Percentiles rank a stretch among this genome's conserved stretches.
Conservation (phyloP, 139 green algal species). For the Chlamydomonas eustigma region DNA sequence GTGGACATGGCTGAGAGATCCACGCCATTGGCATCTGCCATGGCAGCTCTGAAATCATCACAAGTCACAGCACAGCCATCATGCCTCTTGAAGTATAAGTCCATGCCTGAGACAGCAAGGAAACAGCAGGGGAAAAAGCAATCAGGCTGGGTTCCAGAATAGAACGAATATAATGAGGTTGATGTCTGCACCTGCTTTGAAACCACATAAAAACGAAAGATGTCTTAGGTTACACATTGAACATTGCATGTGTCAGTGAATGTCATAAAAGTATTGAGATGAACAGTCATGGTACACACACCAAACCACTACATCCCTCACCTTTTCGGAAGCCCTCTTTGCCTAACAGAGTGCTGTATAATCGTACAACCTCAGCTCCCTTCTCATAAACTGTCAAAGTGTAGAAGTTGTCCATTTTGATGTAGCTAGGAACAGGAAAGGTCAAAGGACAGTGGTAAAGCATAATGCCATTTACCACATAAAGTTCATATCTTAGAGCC, state of each 20-base stretch:
- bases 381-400: slow-evolving; percentile 86
- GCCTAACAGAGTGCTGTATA: slow-evolving; percentile 93
- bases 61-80: slow-evolving; percentile 95
- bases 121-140: too few species aligned
- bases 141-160: too few species aligned
- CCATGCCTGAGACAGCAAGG: too few species aligned
- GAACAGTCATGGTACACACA: not conserved
- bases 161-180: too few species aligned
- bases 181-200: too few species aligned
- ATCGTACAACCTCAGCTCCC: slow-evolving; percentile 83
- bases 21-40: slow-evolving; percentile 90
- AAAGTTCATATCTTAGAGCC: too few species aligned
- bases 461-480: too few species aligned
- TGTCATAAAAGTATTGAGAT: too few species aligned
- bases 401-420: slow-evolving; percentile 99
- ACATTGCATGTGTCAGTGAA: too few species aligned
- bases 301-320: not conserved
- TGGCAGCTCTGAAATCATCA: slow-evolving; percentile 95
- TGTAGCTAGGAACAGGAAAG: not conserved
- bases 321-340: slow-evolving; percentile 11
- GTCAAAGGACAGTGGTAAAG: too few species aligned
- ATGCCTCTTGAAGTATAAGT: slow-evolving; percentile 97
- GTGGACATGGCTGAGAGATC: slow-evolving; percentile 62
- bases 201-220: too few species aligned
- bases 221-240: too few species aligned